Evolutionary conservation across 148 eudicot species (phyloP).

Genomic region (Cornus kousa): DNA sequence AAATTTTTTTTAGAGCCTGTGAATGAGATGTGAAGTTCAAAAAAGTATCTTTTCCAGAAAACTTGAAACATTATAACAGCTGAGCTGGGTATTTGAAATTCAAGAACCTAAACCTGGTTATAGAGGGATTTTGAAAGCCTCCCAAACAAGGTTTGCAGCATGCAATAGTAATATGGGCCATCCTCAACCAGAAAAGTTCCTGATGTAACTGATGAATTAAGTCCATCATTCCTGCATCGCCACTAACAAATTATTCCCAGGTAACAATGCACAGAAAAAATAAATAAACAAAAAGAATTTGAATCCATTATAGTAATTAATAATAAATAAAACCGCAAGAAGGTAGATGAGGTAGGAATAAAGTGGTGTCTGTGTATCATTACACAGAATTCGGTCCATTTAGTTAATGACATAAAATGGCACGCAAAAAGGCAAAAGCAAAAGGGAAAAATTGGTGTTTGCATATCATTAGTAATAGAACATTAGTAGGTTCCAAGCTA

Average conservation of each 20-base stretch:
- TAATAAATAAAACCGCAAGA: neutral
- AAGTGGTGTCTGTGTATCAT: constrained; percentile 6
- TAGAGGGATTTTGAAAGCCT: constrained; percentile 86
- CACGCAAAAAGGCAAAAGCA: too few species aligned
- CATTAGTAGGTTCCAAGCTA: too few species aligned
- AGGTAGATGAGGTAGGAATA: constrained; percentile 8
- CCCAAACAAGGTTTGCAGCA: constrained; percentile 91
- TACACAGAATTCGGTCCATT: constrained; percentile 33
- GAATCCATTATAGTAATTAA: neutral
- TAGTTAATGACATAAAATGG: too few species aligned
- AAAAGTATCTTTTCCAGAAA: neutral
- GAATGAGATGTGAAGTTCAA: constrained; percentile 9
- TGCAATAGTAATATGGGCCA: constrained; percentile 93
- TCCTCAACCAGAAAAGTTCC: constrained; percentile 98
- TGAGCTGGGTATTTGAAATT: neutral
- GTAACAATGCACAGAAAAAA: neutral
- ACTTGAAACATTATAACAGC: neutral
- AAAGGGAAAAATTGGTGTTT: too few species aligned
- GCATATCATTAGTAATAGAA: too few species aligned
- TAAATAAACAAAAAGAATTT: neutral
- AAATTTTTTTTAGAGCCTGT: constrained; percentile 86
- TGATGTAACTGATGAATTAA: constrained; percentile 56
- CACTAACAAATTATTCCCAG: constrained; percentile 17
- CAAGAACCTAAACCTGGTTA: constrained; percentile 62
- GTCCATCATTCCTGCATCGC: constrained; percentile 81